A percentile compares a stretch with the other conserved stretches of the same genome.
phyloP scores from a whole-genome alignment of 139 green algal genomes.

The Marvania coccoides region DNA sequence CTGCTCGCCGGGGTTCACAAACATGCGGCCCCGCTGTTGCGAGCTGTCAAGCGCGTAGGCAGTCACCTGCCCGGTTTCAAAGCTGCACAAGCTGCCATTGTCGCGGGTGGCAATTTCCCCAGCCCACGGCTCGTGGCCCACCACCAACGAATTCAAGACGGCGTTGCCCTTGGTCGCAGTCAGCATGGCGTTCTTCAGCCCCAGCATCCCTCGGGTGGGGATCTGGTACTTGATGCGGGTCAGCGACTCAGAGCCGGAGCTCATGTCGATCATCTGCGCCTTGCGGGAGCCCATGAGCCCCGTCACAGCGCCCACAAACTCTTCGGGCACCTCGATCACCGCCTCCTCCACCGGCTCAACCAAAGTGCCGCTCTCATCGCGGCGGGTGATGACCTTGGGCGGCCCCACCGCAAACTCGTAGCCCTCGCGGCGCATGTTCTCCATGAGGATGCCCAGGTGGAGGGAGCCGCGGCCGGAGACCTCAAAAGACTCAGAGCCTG shows the following conservation, averaged over 20 bases:
- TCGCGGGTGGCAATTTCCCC: conserved; percentile 86
- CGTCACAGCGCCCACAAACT: conserved; percentile 72
- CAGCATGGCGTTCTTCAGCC: conserved; percentile 89
- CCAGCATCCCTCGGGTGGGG: conserved; percentile 89
- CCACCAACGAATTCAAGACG: conserved; percentile 93
- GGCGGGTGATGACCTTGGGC: conserved; percentile 87
- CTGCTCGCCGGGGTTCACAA: conserved; percentile 73
- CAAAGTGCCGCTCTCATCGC: conserved; percentile 38
- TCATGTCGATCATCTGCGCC: conserved; percentile 90
- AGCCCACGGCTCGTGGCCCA: conserved; percentile 51
- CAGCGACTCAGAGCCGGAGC: conserved; percentile 26
- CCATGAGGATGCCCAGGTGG: conserved; percentile 94
- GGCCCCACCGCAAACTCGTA: conserved; percentile 89
- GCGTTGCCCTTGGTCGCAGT: conserved; percentile 92
- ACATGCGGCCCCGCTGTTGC: conserved; percentile 87
- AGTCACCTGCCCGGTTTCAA: conserved; percentile 75
- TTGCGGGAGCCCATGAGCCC: conserved; percentile 90
- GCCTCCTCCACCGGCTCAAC: conserved; percentile 92
- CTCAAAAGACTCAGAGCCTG: conserved; percentile 87
- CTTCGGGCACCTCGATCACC: conserved; percentile 73
- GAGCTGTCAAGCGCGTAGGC: conserved; percentile 82
- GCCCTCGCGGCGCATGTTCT: conserved; percentile 88
- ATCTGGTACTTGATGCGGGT: conserved; percentile 78
- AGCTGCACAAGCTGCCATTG: conserved; percentile 80
- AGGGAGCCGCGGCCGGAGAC: conserved; percentile 85